Evolutionary conservation across 768 basidiomycete genomes (phyloP).

Genomic region (Gyrodon lividus): DNA sequence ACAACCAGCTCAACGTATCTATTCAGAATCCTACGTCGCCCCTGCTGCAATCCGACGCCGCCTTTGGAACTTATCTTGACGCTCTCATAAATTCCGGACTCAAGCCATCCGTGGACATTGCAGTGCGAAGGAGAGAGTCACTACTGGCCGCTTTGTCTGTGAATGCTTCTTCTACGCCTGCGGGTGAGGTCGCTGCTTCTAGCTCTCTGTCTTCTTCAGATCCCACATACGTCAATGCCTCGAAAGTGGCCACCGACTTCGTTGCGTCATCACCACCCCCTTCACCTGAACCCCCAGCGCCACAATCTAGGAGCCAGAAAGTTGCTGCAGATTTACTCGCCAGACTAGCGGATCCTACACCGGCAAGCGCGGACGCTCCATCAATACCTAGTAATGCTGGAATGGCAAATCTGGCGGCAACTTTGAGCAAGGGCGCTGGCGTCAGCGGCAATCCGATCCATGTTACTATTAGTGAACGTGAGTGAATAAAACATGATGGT

Average conservation of each 20-base stretch:
- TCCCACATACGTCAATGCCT: conserved; percentile 18
- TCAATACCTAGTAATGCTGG: conserved; percentile 30
- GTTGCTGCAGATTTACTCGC: conserved; percentile 43
- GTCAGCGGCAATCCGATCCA: conserved; percentile 63
- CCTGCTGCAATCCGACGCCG: conserved; percentile 64
- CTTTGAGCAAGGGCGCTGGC: conserved; percentile 42
- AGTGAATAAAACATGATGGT: conserved; percentile 26
- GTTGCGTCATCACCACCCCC: conserved; percentile 19
- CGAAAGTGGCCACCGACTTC: conserved; percentile 13
- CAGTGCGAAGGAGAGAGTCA: conserved; percentile 68
- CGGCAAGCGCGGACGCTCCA: conserved; percentile 8
- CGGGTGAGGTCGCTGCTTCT: not conserved
- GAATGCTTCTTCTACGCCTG: conserved; percentile 9
- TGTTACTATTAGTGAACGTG: conserved; percentile 81
- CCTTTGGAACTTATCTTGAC: conserved; percentile 75
- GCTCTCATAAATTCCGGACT: conserved; percentile 61
- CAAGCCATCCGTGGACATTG: conserved; percentile 54
- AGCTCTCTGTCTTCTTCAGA: conserved; percentile 4
- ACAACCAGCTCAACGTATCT: conserved; percentile 7
- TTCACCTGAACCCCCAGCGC: not conserved
- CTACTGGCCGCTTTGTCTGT: conserved; percentile 46
- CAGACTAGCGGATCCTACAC: conserved; percentile 16
- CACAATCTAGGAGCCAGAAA: conserved; percentile 38
- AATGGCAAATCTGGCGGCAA: conserved; percentile 42
- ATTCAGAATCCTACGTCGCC: conserved; percentile 66